Percentiles rank a stretch among this genome's conserved stretches.
These are phyloP conservation scores for Eruca vesicaria DNA, from an alignment of 441 rosid genomes.

Conservation along the genomic window DNA sequence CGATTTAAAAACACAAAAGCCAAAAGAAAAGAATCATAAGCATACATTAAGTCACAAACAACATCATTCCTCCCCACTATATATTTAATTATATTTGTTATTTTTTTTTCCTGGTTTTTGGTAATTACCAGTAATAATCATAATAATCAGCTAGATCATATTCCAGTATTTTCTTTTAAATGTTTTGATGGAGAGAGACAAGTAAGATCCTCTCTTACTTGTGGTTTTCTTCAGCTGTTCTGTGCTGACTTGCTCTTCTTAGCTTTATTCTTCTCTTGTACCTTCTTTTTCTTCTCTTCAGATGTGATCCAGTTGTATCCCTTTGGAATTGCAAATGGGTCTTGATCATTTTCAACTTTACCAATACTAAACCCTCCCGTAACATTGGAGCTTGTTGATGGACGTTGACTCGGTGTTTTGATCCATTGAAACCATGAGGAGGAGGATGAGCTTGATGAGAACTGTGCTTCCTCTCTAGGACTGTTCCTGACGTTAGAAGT, in stretches of 20 bases:
- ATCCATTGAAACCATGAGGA: conserved; percentile 99
- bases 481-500: conserved; percentile 51
- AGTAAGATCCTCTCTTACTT: conserved; percentile 24
- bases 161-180: not conserved
- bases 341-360: conserved; percentile 65
- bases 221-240: conserved; percentile 25
- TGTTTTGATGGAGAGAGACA: conserved; percentile 13
- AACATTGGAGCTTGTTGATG: conserved; percentile 49
- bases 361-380: conserved; percentile 23
- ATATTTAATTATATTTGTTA: conserved; percentile 1
- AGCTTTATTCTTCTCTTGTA: conserved; percentile 88
- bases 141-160: conserved; percentile 30
- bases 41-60: conserved; percentile 26
- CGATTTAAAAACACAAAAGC: not conserved
- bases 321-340: conserved; percentile 78
- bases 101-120: not conserved
- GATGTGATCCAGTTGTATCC: conserved; percentile 89
- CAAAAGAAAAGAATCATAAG: conserved; percentile 28
- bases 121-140: not conserved
- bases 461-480: conserved; percentile 42
- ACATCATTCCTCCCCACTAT: conserved; percentile 22
- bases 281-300: conserved; percentile 93
- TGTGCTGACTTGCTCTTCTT: conserved; percentile 47
- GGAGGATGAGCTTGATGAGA: conserved; percentile 65
- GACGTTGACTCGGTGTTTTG: conserved; percentile 75